A percentile compares a stretch with the other conserved stretches of the same genome.
phyloP scores from a whole-genome alignment of 805 yeast species.

The Phaffomyces antillensis region DNA sequence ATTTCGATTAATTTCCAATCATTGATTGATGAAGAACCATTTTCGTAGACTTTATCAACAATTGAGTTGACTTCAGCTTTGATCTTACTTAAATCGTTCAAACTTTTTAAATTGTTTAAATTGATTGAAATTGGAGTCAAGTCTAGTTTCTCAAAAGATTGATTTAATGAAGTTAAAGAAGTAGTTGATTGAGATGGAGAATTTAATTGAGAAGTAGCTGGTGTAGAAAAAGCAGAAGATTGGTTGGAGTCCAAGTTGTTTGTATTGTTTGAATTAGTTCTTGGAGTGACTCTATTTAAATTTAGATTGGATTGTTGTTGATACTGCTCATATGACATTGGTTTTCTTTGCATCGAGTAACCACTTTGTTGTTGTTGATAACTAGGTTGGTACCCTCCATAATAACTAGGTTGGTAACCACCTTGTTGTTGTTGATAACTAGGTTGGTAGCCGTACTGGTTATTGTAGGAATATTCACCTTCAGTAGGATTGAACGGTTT shows the following conservation, averaged over 20 bases:
- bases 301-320: constrained; percentile 9
- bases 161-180: constrained; percentile 64
- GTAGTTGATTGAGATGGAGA: constrained; percentile 55
- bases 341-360: constrained; percentile 15
- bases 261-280: constrained; percentile 11
- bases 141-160: constrained; percentile 60
- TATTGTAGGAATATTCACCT: constrained; percentile 13
- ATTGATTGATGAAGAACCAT: constrained; percentile 40
- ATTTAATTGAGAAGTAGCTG: constrained; percentile 17
- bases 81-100: constrained; percentile 28
- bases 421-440: neutral
- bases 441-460: constrained; percentile 5
- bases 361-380: constrained; percentile 9
- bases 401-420: neutral
- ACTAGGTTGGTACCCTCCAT: constrained; percentile 3
- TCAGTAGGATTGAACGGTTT: constrained; percentile 26
- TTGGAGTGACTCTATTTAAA: constrained; percentile 9
- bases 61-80: constrained; percentile 30
- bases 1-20: constrained; percentile 65
- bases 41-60: constrained; percentile 38
- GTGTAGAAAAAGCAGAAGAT: constrained; percentile 19
- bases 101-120: constrained; percentile 42
- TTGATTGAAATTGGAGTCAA: constrained; percentile 60
- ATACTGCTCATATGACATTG: constrained; percentile 22
- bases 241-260: constrained; percentile 5